Evolutionary conservation across 1,284 basidiomycete genomes (phyloP).

Genomic region (Ganoderma meredithae): DNA sequence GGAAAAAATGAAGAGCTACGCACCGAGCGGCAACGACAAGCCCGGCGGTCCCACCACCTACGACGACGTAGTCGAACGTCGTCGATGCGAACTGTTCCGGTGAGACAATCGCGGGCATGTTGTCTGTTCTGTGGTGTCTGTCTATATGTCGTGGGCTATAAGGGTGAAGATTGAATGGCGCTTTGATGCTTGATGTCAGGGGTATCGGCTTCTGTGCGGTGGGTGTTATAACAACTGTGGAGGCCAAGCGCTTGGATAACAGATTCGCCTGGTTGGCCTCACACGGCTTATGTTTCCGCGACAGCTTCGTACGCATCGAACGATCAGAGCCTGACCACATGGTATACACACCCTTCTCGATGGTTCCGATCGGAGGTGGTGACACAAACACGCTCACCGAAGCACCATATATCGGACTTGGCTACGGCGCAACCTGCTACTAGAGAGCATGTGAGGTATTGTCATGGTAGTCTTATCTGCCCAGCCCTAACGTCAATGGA

Average conservation of each 20-base stretch:
- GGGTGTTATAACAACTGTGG: background rate
- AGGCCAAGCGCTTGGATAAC: background rate
- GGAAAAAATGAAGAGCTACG: background rate
- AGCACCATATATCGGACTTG: background rate
- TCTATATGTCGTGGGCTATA: background rate
- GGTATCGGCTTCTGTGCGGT: background rate
- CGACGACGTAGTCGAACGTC: slow-evolving; percentile 39
- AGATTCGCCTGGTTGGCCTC: background rate
- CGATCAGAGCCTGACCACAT: background rate
- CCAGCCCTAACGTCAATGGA: background rate
- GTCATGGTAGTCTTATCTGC: background rate
- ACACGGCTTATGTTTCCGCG: background rate
- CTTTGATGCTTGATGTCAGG: background rate
- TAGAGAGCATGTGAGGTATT: background rate
- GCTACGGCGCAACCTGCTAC: no score
- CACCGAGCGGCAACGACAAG: slow-evolving; percentile 19
- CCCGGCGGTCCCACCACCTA: slow-evolving; percentile 27
- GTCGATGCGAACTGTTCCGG: slow-evolving; percentile 16
- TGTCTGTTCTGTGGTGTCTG: background rate
- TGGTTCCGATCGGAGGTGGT: background rate
- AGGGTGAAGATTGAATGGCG: background rate
- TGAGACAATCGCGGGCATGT: background rate
- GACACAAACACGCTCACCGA: no score
- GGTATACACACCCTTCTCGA: background rate
- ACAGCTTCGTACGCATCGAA: background rate